phyloP scores from a whole-genome alignment of 805 yeast species.

The Nakazawaea pomicola region DNA sequence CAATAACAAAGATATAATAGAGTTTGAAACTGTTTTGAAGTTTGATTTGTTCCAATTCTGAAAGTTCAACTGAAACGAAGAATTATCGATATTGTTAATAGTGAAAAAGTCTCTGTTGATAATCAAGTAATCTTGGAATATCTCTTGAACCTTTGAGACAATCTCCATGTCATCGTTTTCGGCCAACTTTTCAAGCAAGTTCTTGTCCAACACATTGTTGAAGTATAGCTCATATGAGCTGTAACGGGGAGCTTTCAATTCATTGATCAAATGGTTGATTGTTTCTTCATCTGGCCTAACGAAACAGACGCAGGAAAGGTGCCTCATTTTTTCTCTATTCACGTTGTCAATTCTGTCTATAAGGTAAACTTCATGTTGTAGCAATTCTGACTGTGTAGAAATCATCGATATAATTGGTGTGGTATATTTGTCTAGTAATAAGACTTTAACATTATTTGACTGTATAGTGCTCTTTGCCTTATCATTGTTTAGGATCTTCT shows the following conservation, averaged over 20 bases:
- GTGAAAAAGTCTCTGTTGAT: constrained; percentile 62
- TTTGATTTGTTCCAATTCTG: constrained; percentile 43
- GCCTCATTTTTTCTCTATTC: constrained; percentile 66
- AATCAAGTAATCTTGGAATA: constrained; percentile 79
- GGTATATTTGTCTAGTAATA: constrained; percentile 75
- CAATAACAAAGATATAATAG: constrained; percentile 53
- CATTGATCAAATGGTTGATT: constrained; percentile 54
- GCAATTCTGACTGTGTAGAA: constrained; percentile 79
- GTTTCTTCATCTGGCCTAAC: constrained; percentile 68
- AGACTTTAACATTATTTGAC: constrained; percentile 61
- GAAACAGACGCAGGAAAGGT: constrained; percentile 76
- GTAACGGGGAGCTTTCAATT: constrained; percentile 75
- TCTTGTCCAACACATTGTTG: constrained; percentile 69
- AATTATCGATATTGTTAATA: constrained; percentile 31
- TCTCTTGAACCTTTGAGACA: constrained; percentile 69
- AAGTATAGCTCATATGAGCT: constrained; percentile 72
- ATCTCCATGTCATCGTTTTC: constrained; percentile 86
- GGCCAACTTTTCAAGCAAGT: constrained; percentile 80
- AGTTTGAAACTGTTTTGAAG: constrained; percentile 34
- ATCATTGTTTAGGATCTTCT: constrained; percentile 25
- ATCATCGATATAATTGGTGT: constrained; percentile 83
- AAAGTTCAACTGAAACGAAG: constrained; percentile 19
- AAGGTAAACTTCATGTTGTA: constrained; percentile 79
- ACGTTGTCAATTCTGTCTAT: constrained; percentile 65
- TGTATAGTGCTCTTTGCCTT: too few species aligned